Percentiles rank a stretch among this genome's conserved stretches.
Evolutionary conservation across 2,329 filamentous ascomycete species (phyloP).

Genomic region (Penicillium sp.): DNA sequence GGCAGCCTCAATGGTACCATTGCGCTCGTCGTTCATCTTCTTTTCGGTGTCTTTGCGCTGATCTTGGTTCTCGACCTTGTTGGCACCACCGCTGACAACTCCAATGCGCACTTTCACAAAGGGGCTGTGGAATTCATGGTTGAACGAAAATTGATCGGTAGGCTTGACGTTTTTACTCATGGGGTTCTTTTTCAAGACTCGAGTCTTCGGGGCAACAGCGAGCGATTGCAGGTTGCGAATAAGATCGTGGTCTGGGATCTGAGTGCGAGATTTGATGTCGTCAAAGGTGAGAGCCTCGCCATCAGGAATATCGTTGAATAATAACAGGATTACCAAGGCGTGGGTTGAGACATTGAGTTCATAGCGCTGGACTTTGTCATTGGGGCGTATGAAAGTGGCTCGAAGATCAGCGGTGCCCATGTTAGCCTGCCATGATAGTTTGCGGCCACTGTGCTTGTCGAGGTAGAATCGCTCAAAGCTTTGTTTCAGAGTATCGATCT

Average conservation of each 20-base stretch:
- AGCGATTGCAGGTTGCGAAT: conserved; percentile 76
- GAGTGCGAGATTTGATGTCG: conserved; percentile 79
- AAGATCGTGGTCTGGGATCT: conserved; percentile 72
- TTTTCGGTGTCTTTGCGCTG: conserved; percentile 55
- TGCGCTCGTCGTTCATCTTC: conserved; percentile 52
- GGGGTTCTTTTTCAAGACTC: conserved; percentile 77
- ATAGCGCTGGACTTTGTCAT: conserved; percentile 73
- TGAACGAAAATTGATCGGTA: conserved; percentile 78
- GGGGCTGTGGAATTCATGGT: conserved; percentile 76
- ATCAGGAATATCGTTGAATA: conserved; percentile 76
- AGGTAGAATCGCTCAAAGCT: conserved; percentile 90
- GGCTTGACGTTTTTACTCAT: conserved; percentile 73
- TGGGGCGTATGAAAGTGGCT: conserved; percentile 70
- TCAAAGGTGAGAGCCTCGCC: conserved; percentile 60
- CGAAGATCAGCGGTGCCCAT: conserved; percentile 85
- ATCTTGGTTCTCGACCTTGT: conserved; percentile 75
- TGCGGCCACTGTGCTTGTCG: conserved; percentile 80
- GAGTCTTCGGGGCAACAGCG: conserved; percentile 77
- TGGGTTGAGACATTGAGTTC: conserved; percentile 92
- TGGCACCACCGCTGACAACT: conserved; percentile 70
- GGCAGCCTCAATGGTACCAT: conserved; percentile 52
- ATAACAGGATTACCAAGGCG: conserved; percentile 81
- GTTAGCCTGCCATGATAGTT: conserved; percentile 76
- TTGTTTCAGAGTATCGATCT: conserved; percentile 71
- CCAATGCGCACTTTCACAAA: conserved; percentile 86